Percentiles rank a stretch among this genome's conserved stretches.
phyloP scores from a whole-genome alignment of 331 rosid species.

The Telfairia occidentalis region DNA sequence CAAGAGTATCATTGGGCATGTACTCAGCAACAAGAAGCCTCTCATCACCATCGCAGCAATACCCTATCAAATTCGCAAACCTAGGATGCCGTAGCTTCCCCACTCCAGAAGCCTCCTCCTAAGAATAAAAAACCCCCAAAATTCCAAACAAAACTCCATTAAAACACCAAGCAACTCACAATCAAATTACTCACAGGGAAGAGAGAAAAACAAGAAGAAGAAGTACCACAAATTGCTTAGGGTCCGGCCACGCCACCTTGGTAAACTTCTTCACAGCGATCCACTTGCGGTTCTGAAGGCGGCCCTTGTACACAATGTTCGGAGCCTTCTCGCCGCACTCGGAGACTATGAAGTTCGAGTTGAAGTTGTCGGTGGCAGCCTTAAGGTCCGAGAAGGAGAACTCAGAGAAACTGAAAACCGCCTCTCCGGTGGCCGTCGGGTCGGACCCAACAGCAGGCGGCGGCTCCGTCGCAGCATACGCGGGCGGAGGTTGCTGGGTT shows the following conservation, averaged over 20 bases:
- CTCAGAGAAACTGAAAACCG: slow-evolving; percentile 44
- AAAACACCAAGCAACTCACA: neutral
- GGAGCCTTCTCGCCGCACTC: slow-evolving; percentile 92
- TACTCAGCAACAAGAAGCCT: slow-evolving; percentile 91
- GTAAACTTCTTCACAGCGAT: slow-evolving; percentile 95
- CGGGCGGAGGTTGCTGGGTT: slow-evolving; percentile 24
- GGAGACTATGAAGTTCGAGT: slow-evolving; percentile 64
- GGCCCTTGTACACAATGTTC: slow-evolving; percentile 78
- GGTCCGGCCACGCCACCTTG: slow-evolving; percentile 91
- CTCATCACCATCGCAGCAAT: slow-evolving; percentile 93
- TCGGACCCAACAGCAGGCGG: slow-evolving; percentile 17
- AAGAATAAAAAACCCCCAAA: neutral
- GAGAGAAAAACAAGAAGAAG: neutral
- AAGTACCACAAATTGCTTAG: slow-evolving; percentile 72
- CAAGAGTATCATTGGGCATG: slow-evolving; percentile 96
- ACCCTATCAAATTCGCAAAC: slow-evolving; percentile 88
- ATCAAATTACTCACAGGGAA: neutral
- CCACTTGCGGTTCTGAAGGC: slow-evolving; percentile 61
- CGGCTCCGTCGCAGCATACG: slow-evolving; percentile 13
- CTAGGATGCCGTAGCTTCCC: slow-evolving; percentile 72
- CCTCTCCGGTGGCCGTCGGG: slow-evolving; percentile 15
- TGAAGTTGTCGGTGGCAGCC: slow-evolving; percentile 77
- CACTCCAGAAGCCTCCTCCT: slow-evolving; percentile 85
- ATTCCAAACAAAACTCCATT: neutral
- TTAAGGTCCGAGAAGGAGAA: slow-evolving; percentile 63